These are phyloP conservation scores for Phytopythium boreale DNA, from an alignment of 352 stramenopile genomes.

Conservation along the genomic window DNA sequence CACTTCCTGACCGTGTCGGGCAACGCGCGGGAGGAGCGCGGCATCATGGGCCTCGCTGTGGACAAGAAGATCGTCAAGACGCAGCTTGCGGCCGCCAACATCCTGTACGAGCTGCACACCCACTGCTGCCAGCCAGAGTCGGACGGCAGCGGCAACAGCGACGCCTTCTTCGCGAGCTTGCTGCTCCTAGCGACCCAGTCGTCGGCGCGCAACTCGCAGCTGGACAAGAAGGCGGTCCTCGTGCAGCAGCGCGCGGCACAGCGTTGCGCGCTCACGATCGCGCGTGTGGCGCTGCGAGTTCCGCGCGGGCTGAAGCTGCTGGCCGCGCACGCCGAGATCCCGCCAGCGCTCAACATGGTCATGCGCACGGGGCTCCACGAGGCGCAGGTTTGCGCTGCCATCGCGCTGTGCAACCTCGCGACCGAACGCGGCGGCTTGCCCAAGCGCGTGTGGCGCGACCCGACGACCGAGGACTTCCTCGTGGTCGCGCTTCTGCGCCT, in stretches of 20 bases:
- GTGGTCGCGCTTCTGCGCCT: conserved; percentile 83
- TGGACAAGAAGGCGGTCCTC: conserved; percentile 35
- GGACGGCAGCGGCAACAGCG: conserved; percentile 21
- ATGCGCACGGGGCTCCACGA: conserved; percentile 84
- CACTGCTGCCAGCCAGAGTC: conserved; percentile 27
- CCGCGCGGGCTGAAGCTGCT: conserved; percentile 45
- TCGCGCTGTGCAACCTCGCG: conserved; percentile 85
- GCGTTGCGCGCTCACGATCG: conserved; percentile 62
- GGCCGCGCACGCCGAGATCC: conserved; percentile 43
- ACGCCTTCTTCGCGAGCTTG: conserved; percentile 55
- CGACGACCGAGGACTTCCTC: conserved; percentile 83
- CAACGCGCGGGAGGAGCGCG: conserved; percentile 25
- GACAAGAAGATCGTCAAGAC: conserved; percentile 48
- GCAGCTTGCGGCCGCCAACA: conserved; percentile 48
- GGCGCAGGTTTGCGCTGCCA: conserved; percentile 78
- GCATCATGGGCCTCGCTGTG: conserved; percentile 10
- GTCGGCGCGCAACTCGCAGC: conserved; percentile 48
- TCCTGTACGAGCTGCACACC: conserved; percentile 62
- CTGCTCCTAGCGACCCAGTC: conserved; percentile 59
- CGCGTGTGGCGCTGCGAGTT: conserved; percentile 41
- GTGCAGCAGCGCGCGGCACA: conserved; percentile 58
- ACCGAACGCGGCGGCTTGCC: conserved; percentile 38
- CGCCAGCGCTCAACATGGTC: conserved; percentile 71
- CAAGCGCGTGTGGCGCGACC: conserved; percentile 52
- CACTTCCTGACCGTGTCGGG: conserved; percentile 49